Conservation (phyloP, 495 filamentous ascomycete species). For the Acidiella bohemica region DNA sequence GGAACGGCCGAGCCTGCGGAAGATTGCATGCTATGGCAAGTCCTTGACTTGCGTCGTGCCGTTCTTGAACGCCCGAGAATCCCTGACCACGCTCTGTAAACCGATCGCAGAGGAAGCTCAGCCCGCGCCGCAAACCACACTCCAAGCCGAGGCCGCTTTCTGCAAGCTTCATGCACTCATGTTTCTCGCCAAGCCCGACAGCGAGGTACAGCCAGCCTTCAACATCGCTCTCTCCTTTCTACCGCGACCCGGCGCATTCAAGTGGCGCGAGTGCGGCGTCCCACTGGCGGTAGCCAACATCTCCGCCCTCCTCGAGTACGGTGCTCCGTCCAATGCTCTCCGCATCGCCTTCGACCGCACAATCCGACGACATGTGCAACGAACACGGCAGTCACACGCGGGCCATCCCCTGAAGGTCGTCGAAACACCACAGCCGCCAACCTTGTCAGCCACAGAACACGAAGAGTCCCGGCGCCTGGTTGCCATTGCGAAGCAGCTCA, state of each 20-base stretch:
- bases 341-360: slow-evolving; percentile 26
- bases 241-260: slow-evolving; percentile 3
- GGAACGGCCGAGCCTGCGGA: slow-evolving; percentile 60
- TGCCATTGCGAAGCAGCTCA: slow-evolving; percentile 30
- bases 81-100: slow-evolving; percentile 56
- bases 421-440: no score
- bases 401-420: slow-evolving; percentile 2
- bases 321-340: slow-evolving; percentile 34
- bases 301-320: slow-evolving; percentile 45
- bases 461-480: slow-evolving; percentile 4
- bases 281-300: slow-evolving; percentile 40
- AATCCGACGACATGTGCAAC: slow-evolving; percentile 8
- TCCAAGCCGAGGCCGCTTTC: slow-evolving; percentile 38
- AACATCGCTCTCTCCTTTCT: slow-evolving; percentile 41
- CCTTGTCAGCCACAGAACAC: slow-evolving; percentile 9
- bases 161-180: slow-evolving; percentile 53
- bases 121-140: slow-evolving; percentile 26
- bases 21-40: slow-evolving; percentile 56
- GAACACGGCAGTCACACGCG: background rate
- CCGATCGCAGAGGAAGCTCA: slow-evolving; percentile 40
- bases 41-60: slow-evolving; percentile 27
- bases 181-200: slow-evolving; percentile 33
- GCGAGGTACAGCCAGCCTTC: slow-evolving; percentile 38
- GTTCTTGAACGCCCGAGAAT: slow-evolving; percentile 44
- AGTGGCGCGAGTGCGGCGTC: slow-evolving; percentile 53